Evolutionary conservation across 257 asterid genomes (phyloP).

Genomic region (Gentiana macrophylla): DNA sequence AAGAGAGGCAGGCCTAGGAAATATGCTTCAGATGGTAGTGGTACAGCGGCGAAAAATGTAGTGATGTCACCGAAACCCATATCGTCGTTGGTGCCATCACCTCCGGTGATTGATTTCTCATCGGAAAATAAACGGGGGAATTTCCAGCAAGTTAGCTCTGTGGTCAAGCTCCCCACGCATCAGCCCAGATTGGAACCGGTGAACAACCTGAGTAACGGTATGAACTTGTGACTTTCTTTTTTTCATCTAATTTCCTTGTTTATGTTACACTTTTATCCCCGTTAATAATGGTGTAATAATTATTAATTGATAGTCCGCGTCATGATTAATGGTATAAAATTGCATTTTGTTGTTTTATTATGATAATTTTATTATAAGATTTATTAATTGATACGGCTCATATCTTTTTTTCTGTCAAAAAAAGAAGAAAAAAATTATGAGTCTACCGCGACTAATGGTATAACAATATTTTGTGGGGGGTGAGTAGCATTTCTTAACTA

Average conservation of each 20-base stretch:
- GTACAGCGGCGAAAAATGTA: slow-evolving; percentile 13
- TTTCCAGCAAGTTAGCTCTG: slow-evolving; percentile 41
- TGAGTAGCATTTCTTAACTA: too few species aligned
- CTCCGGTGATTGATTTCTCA: slow-evolving; percentile 76
- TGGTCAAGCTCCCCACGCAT: slow-evolving; percentile 22
- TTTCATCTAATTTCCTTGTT: neutral
- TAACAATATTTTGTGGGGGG: too few species aligned
- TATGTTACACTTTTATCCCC: slow-evolving; percentile 6
- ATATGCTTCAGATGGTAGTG: slow-evolving; percentile 67
- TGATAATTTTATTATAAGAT: slow-evolving; percentile 5
- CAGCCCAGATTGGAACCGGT: slow-evolving; percentile 33
- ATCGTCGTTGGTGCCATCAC: slow-evolving; percentile 73
- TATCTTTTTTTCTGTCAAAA: too few species aligned
- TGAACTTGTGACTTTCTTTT: neutral
- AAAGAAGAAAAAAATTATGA: too few species aligned
- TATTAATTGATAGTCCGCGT: slow-evolving; percentile 7
- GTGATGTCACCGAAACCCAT: slow-evolving; percentile 83
- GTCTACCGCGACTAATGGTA: too few species aligned
- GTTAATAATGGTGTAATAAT: slow-evolving; percentile 26
- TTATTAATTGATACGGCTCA: too few species aligned
- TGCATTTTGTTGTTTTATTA: slow-evolving; percentile 11
- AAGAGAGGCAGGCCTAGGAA: slow-evolving; percentile 92
- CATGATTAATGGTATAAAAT: slow-evolving; percentile 1
- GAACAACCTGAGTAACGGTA: slow-evolving; percentile 35
- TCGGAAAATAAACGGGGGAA: slow-evolving; percentile 53